Conservation (phyloP, 164 flowering plant genomes). For the Taxillus chinensis region DNA sequence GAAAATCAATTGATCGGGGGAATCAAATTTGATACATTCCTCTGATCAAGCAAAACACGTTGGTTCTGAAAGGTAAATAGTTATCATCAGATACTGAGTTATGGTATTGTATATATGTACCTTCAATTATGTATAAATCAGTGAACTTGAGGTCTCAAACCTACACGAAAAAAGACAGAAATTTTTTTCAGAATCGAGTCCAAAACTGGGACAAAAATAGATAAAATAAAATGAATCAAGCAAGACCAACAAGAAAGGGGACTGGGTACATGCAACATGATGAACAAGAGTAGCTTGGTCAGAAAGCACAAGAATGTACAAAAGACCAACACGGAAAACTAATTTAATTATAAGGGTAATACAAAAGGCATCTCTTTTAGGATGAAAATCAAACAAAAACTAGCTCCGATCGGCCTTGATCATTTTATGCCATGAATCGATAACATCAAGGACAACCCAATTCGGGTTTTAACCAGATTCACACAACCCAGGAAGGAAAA, state of each 20-base stretch:
- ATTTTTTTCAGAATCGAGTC: slow-evolving; percentile 1
- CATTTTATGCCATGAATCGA: too few relatives aligned
- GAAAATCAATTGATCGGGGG: slow-evolving; percentile 5
- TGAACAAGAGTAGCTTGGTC: not conserved
- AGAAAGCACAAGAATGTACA: too few relatives aligned
- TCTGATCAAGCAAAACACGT: not conserved
- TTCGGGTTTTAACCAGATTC: not conserved
- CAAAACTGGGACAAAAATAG: not conserved
- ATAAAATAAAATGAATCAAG: not conserved
- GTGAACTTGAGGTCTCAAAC: slow-evolving; percentile 27
- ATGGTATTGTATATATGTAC: slow-evolving; percentile 16
- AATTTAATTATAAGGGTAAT: too few relatives aligned
- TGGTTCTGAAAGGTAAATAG: not conserved
- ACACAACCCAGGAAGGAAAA: not conserved
- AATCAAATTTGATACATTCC: slow-evolving; percentile 10
- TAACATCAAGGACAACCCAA: slow-evolving; percentile 1
- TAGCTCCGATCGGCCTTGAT: too few relatives aligned
- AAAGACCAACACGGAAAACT: too few relatives aligned
- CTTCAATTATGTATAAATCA: slow-evolving; percentile 21
- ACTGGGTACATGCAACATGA: not conserved
- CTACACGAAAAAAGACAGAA: slow-evolving; percentile 23
- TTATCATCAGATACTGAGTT: not conserved
- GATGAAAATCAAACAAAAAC: too few relatives aligned
- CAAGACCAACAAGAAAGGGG: too few relatives aligned
- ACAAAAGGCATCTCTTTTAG: too few relatives aligned